A percentile compares a stretch with the other conserved stretches of the same genome.
phyloP scores from a whole-genome alignment of 129 eudicot genomes.

The Arctium minus region DNA sequence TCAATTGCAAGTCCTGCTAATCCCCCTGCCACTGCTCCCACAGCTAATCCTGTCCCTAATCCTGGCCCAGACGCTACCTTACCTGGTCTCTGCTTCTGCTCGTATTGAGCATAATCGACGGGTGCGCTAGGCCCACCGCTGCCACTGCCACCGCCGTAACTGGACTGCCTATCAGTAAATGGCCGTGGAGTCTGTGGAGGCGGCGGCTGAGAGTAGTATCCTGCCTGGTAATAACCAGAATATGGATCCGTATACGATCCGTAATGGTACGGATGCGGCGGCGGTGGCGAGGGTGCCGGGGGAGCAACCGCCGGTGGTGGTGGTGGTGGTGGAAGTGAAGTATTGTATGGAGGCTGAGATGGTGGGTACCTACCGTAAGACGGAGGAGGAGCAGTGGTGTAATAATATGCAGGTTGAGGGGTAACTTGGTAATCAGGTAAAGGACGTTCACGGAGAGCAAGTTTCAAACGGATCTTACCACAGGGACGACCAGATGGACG shows the following conservation, averaged over 20 bases:
- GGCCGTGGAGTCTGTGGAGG: slow-evolving; percentile 56
- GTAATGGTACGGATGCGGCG: slow-evolving; percentile 40
- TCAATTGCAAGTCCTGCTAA: slow-evolving; percentile 69
- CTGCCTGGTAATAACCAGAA: slow-evolving; percentile 52
- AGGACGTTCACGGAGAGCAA: slow-evolving; percentile 50
- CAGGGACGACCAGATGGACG: slow-evolving; percentile 87
- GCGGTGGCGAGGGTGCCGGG: slow-evolving; percentile 41
- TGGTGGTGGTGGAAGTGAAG: slow-evolving; percentile 23
- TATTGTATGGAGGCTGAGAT: slow-evolving; percentile 23
- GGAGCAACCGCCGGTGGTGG: slow-evolving; percentile 28
- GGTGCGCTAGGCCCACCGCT: slow-evolving; percentile 79
- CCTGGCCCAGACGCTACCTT: slow-evolving; percentile 30
- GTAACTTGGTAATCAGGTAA: slow-evolving; percentile 52
- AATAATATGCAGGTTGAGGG: slow-evolving; percentile 63
- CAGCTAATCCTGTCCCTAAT: slow-evolving; percentile 51
- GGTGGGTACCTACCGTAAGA: slow-evolving; percentile 45
- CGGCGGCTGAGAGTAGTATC: slow-evolving; percentile 40
- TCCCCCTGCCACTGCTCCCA: slow-evolving; percentile 68
- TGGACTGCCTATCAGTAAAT: slow-evolving; percentile 36
- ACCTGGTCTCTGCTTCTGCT: slow-evolving; percentile 41
- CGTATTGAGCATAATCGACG: slow-evolving; percentile 58
- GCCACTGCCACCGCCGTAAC: slow-evolving; percentile 31
- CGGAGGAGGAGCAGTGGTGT: slow-evolving; percentile 64
- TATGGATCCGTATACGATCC: slow-evolving; percentile 55
- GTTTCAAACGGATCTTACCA: slow-evolving; percentile 70